Base-by-base conservation (phyloP, 2,329 filamentous ascomycete species). In the Hirsutella minnesotensis region DNA sequence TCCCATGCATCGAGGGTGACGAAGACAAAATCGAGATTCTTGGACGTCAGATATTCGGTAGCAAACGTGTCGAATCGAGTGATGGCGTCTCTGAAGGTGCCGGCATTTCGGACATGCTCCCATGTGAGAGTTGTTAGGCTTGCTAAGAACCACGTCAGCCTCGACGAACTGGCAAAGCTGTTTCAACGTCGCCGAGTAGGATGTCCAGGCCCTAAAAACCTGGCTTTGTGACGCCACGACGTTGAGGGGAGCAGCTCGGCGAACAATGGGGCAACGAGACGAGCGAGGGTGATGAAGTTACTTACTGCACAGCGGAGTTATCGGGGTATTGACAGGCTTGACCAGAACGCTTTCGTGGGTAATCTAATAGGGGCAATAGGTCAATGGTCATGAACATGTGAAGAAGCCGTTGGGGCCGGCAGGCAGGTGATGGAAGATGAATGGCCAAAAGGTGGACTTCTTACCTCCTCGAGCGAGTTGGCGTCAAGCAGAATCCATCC, bases 1-100 rank as follows among this genome's bases (percentile, higher is more conserved):
- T 98, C 92, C 92, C 92, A 98, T 38, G 90, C 89, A 65, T 96
- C 94, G 56, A 98, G 80, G 35, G 92, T 98, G 47, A 98, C 92
- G 63, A 98, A 98, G 51, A 94, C 89, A 62, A 98, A 98, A 57
- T 95, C 90, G 60, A 92, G 78, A 62, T 94, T 92, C 65, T 94
- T 89, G 51, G 81, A 82, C 42, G 86, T 79, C 54, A 98, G 72
- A 61, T 95, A 86, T 67, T 98, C 90, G 55, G 83, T 83, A 58
- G 88, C 88, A 64, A 95, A 98, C 49, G 82, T 75, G 66, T 95
- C 89, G 68, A 98, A 95, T 55, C 87, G 86, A 66, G 85, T 86
- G 69, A 98, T 84, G 53, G 92, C 92, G 68, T 96, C 92, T 56
- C 90, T 83, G 78, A 96, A 98, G 53, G 88, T 90, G 53, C 92